Conservation (phyloP, 176 grass and related monocot genomes). For the Phyllostachys edulis region DNA sequence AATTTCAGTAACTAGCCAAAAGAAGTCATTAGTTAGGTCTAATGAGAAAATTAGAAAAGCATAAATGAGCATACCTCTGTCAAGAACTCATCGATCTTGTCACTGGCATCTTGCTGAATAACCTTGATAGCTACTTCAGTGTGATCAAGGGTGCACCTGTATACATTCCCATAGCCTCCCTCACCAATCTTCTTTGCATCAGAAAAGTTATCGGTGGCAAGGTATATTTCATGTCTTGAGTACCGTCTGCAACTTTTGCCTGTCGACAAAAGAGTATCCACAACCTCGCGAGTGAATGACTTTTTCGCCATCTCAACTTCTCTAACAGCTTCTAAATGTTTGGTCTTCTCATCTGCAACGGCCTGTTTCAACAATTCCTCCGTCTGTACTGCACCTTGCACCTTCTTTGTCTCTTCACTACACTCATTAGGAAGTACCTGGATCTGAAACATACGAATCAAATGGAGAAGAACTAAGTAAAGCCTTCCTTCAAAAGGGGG, state of each 20-base stretch:
- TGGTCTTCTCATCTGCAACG: conserved; percentile 44
- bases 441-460: conserved; percentile 49
- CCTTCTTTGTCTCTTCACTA: conserved; percentile 44
- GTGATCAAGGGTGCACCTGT: conserved; percentile 91
- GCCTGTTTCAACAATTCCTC: conserved; percentile 41
- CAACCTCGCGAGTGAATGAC: conserved; percentile 39
- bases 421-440: conserved; percentile 56
- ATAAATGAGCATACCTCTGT: conserved; percentile 57
- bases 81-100: conserved; percentile 82
- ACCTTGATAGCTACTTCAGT: conserved; percentile 93
- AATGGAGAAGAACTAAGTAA: conserved; percentile 21
- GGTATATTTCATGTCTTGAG: conserved; percentile 80
- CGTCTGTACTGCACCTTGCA: conserved; percentile 59
- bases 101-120: conserved; percentile 67
- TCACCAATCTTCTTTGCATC: conserved; percentile 90
- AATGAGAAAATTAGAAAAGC: neutral
- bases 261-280: conserved; percentile 49
- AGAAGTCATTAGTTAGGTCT: neutral
- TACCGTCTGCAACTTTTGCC: conserved; percentile 82
- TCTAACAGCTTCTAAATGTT: conserved; percentile 49
- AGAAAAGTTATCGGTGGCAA: conserved; percentile 85
- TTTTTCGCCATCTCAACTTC: conserved; percentile 51
- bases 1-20: neutral
- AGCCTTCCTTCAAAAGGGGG: neutral
- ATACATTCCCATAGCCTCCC: conserved; percentile 88